These are phyloP conservation scores for Sanguinoderma infundibulare DNA, from an alignment of 1,284 basidiomycete species.

Conservation along the genomic window DNA sequence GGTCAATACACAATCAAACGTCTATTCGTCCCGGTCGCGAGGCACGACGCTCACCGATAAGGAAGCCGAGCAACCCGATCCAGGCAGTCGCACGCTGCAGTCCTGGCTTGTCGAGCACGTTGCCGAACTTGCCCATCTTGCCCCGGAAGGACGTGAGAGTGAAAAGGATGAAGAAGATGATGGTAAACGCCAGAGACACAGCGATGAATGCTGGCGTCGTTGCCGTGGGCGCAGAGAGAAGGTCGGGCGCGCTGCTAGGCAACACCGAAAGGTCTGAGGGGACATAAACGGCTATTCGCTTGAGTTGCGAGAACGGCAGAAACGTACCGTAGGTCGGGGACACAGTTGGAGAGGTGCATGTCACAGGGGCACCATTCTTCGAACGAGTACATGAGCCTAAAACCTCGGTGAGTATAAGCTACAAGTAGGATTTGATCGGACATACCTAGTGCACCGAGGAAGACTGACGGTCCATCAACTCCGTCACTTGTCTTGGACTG, in stretches of 20 bases:
- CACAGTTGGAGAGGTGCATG: conserved; percentile 59
- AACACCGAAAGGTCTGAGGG: conserved; percentile 64
- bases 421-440: conserved; percentile 5
- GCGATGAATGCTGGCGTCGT: conserved; percentile 69
- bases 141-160: conserved; percentile 69
- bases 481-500: conserved; percentile 42
- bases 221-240: conserved; percentile 64
- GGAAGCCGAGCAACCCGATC: conserved; percentile 75
- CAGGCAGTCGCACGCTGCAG: conserved; percentile 68
- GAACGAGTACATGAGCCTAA: conserved; percentile 72
- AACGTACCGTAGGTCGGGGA: conserved; percentile 66
- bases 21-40: conserved; percentile 3
- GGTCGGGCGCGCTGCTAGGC: conserved; percentile 57
- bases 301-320: neutral
- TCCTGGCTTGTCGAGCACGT: conserved; percentile 57
- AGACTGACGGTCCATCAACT: conserved; percentile 74
- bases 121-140: conserved; percentile 60
- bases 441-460: conserved; percentile 69
- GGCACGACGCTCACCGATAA: conserved; percentile 56
- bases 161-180: conserved; percentile 72
- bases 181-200: conserved; percentile 59
- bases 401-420: neutral
- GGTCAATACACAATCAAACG: too few species aligned
- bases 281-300: conserved; percentile 3
- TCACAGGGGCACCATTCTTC: conserved; percentile 51